Evolutionary conservation across 371 early-diverging fungal genomes (phyloP), one percentile per base, ranked within the genome.

Genomic region (Mortierella sp.): DNA sequence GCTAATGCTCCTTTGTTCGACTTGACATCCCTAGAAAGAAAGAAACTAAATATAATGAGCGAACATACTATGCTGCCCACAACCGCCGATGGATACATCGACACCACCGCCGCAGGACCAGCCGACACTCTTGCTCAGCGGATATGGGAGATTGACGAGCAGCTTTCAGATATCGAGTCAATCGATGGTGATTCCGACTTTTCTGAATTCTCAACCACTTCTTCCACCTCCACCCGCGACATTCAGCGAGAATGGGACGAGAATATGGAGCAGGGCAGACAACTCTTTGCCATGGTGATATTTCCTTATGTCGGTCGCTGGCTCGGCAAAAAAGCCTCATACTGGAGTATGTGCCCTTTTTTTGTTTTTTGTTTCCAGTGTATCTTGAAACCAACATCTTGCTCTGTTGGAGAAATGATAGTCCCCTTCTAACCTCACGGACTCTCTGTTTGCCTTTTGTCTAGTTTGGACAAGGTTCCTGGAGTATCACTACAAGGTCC

Each of bases 221-320:
- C 75, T 10, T 72, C 83, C 20, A 72, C 72, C 20, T 60, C 40
- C 26, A 80, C 80, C 12, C 63, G 83, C 18, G 90, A 90, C 70
- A 87, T 88, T 24, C 89, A 90, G 63, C 83, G 85, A 14, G 89
- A 90, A 77, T 90, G 90, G 90, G 89, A 90, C 74, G 90, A 90
- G 79, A 89, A 86, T 72, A 88, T 88, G 77, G 85, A 87, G 54
- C 90, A 90, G 62, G 72, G 87, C 14, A 84, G 78, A n/a, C 81
- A 87, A 16, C 70, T 90, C 24, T 85, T 89, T 61, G 88, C 90
- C 12, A 78, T 90, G 3, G 90, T 90, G 22, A 84, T 90, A 57
- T 88, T 90, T 30, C 90, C 90, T 4, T 88, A 78, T 83, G 81
- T 87, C 32, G 90, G 90, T n/a, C 84, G 85, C 66, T 90, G 87